Evolutionary conservation across 768 basidiomycete genomes (phyloP).

Genomic region (Pulveroboletus sp.): DNA sequence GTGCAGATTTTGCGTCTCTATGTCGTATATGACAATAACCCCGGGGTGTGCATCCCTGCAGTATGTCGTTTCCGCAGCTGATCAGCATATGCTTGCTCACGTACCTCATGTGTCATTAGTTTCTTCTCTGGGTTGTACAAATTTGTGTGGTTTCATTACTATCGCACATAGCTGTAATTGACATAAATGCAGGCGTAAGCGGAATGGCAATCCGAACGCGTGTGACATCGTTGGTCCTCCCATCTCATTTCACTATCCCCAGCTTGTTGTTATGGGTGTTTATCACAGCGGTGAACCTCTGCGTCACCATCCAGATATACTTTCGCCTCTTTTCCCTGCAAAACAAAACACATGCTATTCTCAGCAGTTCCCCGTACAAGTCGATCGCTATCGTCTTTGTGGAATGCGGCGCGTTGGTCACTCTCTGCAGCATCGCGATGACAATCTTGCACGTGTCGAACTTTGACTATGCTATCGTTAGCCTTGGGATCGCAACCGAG

Average conservation of each 20-base stretch:
- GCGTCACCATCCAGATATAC: slow-evolving; percentile 14
- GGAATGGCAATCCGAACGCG: background rate
- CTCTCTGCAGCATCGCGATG: slow-evolving; percentile 5
- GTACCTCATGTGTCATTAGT: background rate
- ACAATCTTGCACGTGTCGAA: slow-evolving; percentile 4
- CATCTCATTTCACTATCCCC: background rate
- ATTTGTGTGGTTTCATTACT: slow-evolving; percentile 8
- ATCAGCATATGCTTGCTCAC: background rate
- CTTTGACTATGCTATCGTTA: background rate
- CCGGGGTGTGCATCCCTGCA: slow-evolving; percentile 15
- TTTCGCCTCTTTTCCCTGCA: slow-evolving; percentile 13
- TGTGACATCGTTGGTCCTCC: background rate
- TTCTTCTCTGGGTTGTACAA: slow-evolving; percentile 20
- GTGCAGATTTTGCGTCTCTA: slow-evolving; percentile 24
- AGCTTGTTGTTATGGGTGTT: slow-evolving; percentile 12
- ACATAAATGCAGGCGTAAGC: slow-evolving; percentile 9
- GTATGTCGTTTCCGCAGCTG: slow-evolving; percentile 3
- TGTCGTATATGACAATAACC: slow-evolving; percentile 12
- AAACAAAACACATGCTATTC: background rate
- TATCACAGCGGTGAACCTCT: slow-evolving; percentile 13
- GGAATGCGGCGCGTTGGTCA: slow-evolving; percentile 18
- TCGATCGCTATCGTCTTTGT: slow-evolving; percentile 16
- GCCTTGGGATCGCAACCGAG: slow-evolving; percentile 14
- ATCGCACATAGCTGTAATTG: background rate
- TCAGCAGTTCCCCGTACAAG: slow-evolving; percentile 7